Base-by-base conservation (phyloP, 345 rosid genomes). In the Microthlaspi erraticum region DNA sequence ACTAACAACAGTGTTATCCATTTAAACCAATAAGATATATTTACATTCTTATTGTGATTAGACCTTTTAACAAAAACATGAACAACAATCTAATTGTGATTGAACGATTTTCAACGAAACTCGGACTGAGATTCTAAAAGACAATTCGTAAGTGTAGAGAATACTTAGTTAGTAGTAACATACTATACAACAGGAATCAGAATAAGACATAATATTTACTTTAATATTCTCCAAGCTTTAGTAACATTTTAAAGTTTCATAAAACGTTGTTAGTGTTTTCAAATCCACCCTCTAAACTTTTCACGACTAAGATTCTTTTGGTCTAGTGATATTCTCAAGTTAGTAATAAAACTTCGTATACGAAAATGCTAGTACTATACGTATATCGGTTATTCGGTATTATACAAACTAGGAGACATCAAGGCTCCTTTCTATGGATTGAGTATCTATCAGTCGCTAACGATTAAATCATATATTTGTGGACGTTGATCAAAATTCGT, bases 361-460 rank as follows among this genome's bases (percentile, higher is more conserved):
- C 14, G 53, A 68, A 44, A 54, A 54, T 54, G 41, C 42, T n/a
- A n/a, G n/a, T 54, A 4, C 16, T 63, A 12, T 26, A 31, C 41
- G 41, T 61, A 60, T 29, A 29, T 61, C 7, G 66, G 16, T 16
- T 16, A 50, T 51, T 65, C 60, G 60, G 5, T 37, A 6, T 23
- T 11, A 57, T 71, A 61, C 39, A 20, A 53, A 72, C 49, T 44
- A 72, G 70, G 70, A 63, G 64, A 63, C 76, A 36, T 54, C 53
- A 34, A 72, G 39, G 56, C 20, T 64, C 64, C 39, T 34, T 26
- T 63, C 57, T 37, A 54, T 63, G 64, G 70, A 55, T 72, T 43
- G 56, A 42, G 70, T 45, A 72, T 64, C 70, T n/a, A 8, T 54
- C 64, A 55, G 39, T 72, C 65, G 36, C 62, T 44, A 37, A 72